These are phyloP conservation scores for Hyphochytrium catenoides DNA, from an alignment of 352 stramenopile genomes.

Conservation along the genomic window DNA sequence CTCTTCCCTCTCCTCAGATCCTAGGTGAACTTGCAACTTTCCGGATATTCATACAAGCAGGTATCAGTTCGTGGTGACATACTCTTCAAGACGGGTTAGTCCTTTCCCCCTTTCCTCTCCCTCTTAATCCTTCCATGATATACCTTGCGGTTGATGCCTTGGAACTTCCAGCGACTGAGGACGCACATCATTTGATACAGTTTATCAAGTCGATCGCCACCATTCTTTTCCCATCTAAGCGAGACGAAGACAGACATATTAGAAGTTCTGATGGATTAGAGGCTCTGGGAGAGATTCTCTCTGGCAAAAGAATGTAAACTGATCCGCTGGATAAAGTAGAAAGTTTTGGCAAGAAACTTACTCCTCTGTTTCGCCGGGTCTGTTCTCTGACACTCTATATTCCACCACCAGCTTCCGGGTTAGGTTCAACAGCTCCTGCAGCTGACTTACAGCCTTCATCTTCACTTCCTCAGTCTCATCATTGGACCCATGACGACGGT, in stretches of 20 bases:
- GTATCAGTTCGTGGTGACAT: no score
- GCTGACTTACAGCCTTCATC: slow-evolving; percentile 42
- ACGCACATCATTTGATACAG: slow-evolving; percentile 87
- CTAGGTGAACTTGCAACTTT: slow-evolving; percentile 2
- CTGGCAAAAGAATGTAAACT: no score
- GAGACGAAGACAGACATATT: no score
- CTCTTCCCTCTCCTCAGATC: slow-evolving; percentile 5
- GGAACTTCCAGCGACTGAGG: slow-evolving; percentile 87
- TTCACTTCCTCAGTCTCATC: slow-evolving; percentile 58
- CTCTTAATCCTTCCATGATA: slow-evolving; percentile 14
- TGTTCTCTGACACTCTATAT: no score
- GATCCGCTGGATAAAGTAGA: no score
- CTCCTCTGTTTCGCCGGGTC: no score
- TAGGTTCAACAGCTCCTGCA: slow-evolving; percentile 50
- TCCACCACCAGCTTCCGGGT: slow-evolving; percentile 48
- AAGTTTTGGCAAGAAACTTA: no score
- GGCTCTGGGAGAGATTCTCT: no score
- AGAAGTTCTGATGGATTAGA: no score
- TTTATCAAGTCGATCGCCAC: slow-evolving; percentile 69
- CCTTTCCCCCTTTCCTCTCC: background rate
- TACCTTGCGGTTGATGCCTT: slow-evolving; percentile 92
- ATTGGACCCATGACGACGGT: slow-evolving; percentile 27
- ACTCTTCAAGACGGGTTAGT: slow-evolving; percentile 1
- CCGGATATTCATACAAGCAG: no score
- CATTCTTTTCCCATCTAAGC: slow-evolving; percentile 12